These are phyloP conservation scores for Nicotiana paniculata DNA, from an alignment of 257 asterid species.

Conservation along the genomic window DNA sequence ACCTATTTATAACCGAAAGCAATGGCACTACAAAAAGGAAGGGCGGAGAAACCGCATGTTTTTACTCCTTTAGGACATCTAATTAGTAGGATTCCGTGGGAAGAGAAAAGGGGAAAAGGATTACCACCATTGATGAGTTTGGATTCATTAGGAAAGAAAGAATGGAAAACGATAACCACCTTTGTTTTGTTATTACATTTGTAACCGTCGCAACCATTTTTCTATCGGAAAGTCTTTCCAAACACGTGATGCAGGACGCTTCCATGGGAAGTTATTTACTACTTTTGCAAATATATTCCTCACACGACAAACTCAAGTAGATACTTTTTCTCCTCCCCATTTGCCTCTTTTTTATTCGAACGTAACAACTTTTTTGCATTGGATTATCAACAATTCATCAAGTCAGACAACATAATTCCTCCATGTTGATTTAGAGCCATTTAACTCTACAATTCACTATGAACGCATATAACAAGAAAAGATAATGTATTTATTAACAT, in stretches of 20 bases:
- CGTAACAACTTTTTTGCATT: not conserved
- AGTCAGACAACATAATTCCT: not conserved
- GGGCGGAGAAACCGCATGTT: not conserved
- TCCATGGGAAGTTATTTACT: not conserved
- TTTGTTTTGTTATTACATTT: not conserved
- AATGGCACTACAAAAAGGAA: not conserved
- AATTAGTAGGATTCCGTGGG: constrained; percentile 7
- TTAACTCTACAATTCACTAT: not conserved
- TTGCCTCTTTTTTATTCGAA: not conserved
- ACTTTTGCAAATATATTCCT: not conserved
- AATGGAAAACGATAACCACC: not conserved
- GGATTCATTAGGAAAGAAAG: constrained; percentile 1
- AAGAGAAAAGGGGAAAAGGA: not conserved
- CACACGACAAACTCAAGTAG: not conserved
- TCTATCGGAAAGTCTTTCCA: not conserved
- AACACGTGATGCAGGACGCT: not conserved
- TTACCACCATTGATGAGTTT: not conserved
- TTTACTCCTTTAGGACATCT: constrained; percentile 2
- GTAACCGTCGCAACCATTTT: not conserved
- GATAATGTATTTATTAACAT: not conserved
- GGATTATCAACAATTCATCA: not conserved
- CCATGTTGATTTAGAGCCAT: not conserved
- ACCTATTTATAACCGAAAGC: not conserved
- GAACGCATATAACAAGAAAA: not conserved
- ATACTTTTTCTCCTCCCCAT: not conserved